A percentile compares a stretch with the other conserved stretches of the same genome.
These are phyloP conservation scores for Limnomonas spitsbergensis DNA, from an alignment of 139 green algal genomes.

Conservation along the genomic window DNA sequence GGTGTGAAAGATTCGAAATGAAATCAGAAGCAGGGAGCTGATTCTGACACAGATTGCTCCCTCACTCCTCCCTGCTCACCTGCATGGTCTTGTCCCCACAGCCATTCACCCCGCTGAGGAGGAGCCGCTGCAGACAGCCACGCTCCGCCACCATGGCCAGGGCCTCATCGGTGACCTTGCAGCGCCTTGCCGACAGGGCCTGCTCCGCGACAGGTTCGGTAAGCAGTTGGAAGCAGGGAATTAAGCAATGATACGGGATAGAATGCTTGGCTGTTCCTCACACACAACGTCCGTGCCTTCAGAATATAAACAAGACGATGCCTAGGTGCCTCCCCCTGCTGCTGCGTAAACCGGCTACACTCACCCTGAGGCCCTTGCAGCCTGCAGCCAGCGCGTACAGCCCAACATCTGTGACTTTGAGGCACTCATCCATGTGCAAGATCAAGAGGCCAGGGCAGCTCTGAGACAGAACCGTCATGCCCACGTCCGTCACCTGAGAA, in stretches of 20 bases:
- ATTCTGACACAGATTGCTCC: no score
- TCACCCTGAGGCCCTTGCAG: conserved; percentile 27
- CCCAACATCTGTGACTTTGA: conserved; percentile 25
- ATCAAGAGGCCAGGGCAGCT: conserved; percentile 21
- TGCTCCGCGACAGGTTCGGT: neutral
- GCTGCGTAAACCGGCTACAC: no score
- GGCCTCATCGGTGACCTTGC: conserved; percentile 41
- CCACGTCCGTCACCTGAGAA: conserved; percentile 21
- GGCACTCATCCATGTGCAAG: conserved; percentile 38
- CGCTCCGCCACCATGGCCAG: conserved; percentile 25
- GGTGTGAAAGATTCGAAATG: no score
- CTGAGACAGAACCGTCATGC: conserved; percentile 23
- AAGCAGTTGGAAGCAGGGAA: no score
- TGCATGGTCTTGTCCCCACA: conserved; percentile 19
- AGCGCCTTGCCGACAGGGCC: conserved; percentile 44
- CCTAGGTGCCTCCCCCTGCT: no score
- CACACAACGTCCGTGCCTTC: no score
- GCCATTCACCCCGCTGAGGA: conserved; percentile 25
- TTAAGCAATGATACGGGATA: no score
- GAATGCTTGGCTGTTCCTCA: no score
- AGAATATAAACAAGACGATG: no score
- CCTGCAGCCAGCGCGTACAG: conserved; percentile 31
- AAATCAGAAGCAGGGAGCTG: no score
- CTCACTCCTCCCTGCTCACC: no score
- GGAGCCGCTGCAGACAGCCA: conserved; percentile 32